These are phyloP conservation scores for Plantago major DNA, from an alignment of 257 asterid species.

Conservation along the genomic window DNA sequence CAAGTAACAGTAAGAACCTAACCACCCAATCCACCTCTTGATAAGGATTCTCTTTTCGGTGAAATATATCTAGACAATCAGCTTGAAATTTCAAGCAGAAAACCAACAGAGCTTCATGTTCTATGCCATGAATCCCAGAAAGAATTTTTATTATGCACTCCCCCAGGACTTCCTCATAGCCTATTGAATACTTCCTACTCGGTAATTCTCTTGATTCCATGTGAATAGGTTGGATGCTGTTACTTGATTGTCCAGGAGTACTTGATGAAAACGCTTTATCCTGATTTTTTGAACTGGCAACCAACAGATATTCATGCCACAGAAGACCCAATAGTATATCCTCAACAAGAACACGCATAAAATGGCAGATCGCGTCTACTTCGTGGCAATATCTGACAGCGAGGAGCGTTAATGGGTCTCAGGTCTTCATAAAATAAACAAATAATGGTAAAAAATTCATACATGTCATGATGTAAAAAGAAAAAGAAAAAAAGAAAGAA, in stretches of 20 bases:
- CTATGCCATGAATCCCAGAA: constrained; percentile 47
- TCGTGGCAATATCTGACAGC: constrained; percentile 57
- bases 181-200: constrained; percentile 42
- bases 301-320: constrained; percentile 69
- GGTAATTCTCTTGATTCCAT: constrained; percentile 50
- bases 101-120: constrained; percentile 44
- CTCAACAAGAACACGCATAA: constrained; percentile 49
- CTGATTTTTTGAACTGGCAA: constrained; percentile 42
- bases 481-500: no score
- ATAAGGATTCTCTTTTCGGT: constrained; percentile 41
- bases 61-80: constrained; percentile 56
- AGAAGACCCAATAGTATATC: constrained; percentile 61
- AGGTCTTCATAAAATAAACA: constrained; percentile 14
- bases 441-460: constrained; percentile 2
- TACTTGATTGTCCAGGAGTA: constrained; percentile 31
- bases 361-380: constrained; percentile 36
- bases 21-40: constrained; percentile 46
- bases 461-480: constrained; percentile 4
- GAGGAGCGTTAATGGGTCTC: constrained; percentile 24
- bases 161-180: constrained; percentile 64
- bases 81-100: constrained; percentile 65
- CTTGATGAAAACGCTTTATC: constrained; percentile 25
- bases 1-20: constrained; percentile 54
- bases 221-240: constrained; percentile 31
- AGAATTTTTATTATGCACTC: constrained; percentile 76